Evolutionary conservation across 2,329 filamentous ascomycete genomes (phyloP).

Genomic region (Talaromyces sp.): DNA sequence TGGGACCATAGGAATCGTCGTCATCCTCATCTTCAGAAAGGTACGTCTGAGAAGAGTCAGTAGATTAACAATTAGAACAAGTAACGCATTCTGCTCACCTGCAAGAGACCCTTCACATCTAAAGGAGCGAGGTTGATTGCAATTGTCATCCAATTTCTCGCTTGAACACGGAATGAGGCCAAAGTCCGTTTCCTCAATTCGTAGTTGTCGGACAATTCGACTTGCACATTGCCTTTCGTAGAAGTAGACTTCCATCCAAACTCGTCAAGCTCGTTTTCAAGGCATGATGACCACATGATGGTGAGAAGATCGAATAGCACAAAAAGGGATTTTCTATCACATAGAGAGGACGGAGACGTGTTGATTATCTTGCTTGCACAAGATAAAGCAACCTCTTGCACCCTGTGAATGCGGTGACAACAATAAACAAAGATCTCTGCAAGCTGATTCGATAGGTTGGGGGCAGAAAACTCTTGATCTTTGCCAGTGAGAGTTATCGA

Average conservation of each 20-base stretch:
- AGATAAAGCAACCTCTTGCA: slow-evolving; percentile 77
- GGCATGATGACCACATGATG: slow-evolving; percentile 89
- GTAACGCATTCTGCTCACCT: slow-evolving; percentile 25
- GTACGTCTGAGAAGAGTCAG: slow-evolving; percentile 60
- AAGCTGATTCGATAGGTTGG: slow-evolving; percentile 83
- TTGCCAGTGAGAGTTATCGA: slow-evolving; percentile 65
- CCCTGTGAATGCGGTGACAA: slow-evolving; percentile 86
- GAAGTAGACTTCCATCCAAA: slow-evolving; percentile 83
- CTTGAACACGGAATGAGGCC: slow-evolving; percentile 67
- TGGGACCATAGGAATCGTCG: slow-evolving; percentile 81
- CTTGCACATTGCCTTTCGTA: slow-evolving; percentile 67
- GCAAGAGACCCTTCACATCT: slow-evolving; percentile 89
- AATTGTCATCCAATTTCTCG: slow-evolving; percentile 71
- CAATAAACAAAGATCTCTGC: slow-evolving; percentile 79
- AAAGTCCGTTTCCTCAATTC: slow-evolving; percentile 73
- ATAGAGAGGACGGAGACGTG: slow-evolving; percentile 81
- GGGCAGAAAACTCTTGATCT: slow-evolving; percentile 76
- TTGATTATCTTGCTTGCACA: slow-evolving; percentile 82
- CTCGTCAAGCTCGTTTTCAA: slow-evolving; percentile 89
- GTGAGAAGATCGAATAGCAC: slow-evolving; percentile 86
- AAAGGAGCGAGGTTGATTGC: slow-evolving; percentile 81
- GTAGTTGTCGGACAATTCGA: slow-evolving; percentile 94
- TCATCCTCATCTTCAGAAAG: slow-evolving; percentile 93
- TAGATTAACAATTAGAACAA: neutral
- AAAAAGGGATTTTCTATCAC: slow-evolving; percentile 84